phyloP scores from a whole-genome alignment of 2,329 filamentous ascomycete species.

The Aspergillus luchuensis region DNA sequence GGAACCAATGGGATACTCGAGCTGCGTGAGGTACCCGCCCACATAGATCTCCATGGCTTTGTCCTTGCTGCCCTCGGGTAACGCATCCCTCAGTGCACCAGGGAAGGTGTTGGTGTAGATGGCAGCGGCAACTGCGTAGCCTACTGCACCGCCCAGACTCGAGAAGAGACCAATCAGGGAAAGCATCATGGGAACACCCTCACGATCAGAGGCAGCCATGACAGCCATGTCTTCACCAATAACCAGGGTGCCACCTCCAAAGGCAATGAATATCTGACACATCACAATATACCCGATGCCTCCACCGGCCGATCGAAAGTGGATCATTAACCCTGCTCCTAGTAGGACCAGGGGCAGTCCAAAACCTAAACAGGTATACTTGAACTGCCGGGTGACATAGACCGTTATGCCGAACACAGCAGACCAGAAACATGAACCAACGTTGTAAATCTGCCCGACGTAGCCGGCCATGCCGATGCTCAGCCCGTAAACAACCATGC shows the following conservation, averaged over 20 bases:
- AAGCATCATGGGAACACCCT: constrained; percentile 54
- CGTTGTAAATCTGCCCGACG: constrained; percentile 55
- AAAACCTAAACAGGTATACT: constrained; percentile 54
- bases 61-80: constrained; percentile 24
- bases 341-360: constrained; percentile 56
- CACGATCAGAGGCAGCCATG: constrained; percentile 57
- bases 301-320: constrained; percentile 54
- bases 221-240: constrained; percentile 61
- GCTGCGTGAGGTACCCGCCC: constrained; percentile 29
- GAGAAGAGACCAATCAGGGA: constrained; percentile 38
- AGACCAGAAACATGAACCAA: constrained; percentile 56
- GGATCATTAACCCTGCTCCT: constrained; percentile 58
- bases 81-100: constrained; percentile 39
- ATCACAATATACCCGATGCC: constrained; percentile 56
- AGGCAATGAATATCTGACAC: constrained; percentile 59
- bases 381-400: constrained; percentile 54
- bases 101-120: constrained; percentile 64
- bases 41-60: constrained; percentile 25
- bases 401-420: constrained; percentile 54
- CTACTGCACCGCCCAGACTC: constrained; percentile 41
- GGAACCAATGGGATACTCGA: constrained; percentile 32
- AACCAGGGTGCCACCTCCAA: constrained; percentile 57
- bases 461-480: constrained; percentile 48
- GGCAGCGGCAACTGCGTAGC: constrained; percentile 31
- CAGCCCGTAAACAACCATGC: constrained; percentile 56